A percentile compares a stretch with the other conserved stretches of the same genome.
Conservation (phyloP, 2,329 filamentous ascomycete genomes). For the Paraphoma chrysanthemicola region DNA sequence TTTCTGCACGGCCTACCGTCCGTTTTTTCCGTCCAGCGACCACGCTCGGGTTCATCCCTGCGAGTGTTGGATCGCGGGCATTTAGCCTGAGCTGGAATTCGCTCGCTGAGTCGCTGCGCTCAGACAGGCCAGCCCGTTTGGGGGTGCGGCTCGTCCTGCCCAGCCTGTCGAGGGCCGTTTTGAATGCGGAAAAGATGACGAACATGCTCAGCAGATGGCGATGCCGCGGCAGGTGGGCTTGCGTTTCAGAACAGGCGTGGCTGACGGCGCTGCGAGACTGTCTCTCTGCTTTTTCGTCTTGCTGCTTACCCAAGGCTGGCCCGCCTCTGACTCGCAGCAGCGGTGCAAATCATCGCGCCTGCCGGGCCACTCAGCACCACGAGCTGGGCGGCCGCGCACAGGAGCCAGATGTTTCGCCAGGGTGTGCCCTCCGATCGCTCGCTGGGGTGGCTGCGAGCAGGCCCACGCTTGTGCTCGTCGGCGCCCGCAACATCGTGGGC, state of each 20-base stretch:
- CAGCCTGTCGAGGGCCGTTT: constrained; percentile 36
- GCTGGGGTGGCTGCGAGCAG: constrained; percentile 24
- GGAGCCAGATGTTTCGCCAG: constrained; percentile 35
- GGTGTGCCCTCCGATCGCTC: constrained; percentile 36
- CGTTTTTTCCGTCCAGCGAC: constrained; percentile 38
- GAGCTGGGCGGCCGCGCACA: constrained; percentile 11
- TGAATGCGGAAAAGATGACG: constrained; percentile 36
- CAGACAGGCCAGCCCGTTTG: constrained; percentile 13
- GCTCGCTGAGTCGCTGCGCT: constrained; percentile 22
- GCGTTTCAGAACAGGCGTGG: constrained; percentile 40
- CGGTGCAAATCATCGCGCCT: constrained; percentile 44
- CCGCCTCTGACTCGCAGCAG: constrained; percentile 38
- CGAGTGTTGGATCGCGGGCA: constrained; percentile 27
- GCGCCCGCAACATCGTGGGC: constrained; percentile 18
- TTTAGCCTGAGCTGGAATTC: constrained; percentile 46
- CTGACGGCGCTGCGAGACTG: constrained; percentile 19
- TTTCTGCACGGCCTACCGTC: constrained; percentile 44
- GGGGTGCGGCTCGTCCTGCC: constrained; percentile 29
- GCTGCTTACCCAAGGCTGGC: constrained; percentile 8
- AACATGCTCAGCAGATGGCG: constrained; percentile 16
- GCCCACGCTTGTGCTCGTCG: constrained; percentile 16
- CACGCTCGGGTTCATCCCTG: constrained; percentile 38
- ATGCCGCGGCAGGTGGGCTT: constrained; percentile 33
- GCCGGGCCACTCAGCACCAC: constrained; percentile 35
- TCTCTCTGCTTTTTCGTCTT: constrained; percentile 23